Evolutionary conservation across 345 rosid species (phyloP), one percentile per base, ranked within the genome.

Genomic region (Kandelia obovata): DNA sequence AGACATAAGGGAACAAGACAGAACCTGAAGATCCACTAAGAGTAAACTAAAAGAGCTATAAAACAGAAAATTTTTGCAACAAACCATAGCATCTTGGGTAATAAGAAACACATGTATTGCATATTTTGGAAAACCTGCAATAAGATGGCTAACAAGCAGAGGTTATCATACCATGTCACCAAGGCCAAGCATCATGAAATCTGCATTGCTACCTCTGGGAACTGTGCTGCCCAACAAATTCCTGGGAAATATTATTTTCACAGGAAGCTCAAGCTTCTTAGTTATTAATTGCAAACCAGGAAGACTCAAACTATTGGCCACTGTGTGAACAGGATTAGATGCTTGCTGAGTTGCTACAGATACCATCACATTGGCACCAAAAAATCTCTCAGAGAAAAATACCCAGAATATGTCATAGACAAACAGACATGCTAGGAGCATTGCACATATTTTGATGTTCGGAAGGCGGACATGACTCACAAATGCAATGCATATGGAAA

Each of bases 311-410:
- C 96, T 90, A 78, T 85, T 85, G 39, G 96, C 99, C 46, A 92
- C 96, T 0, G 97, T 91, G 76, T 92, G 97, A 73, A 92, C 92
- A 2, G 99, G 99, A 79, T 92, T 95, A 30, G 93, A 88, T 34
- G 99, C 99, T 76, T 89, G 93, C 62, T 92, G 96, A 26, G 96
- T 95, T 62, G 97, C 99, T 60, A 95, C 99, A 0, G 97, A 83
- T n/a, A 95, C 97, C 99, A 95, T 95, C 70, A 95, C 99, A 59
- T 92, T 95, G 71, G 94, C 96, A 74, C 99, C 99, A 78, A 95
- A 95, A 81, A 90, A 86, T 74, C 92, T 92, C 84, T 95, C 97
- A 21, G 99, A 92, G 85, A 86, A 95, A 87, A 95, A 95, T 69
- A 95, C 99, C 99, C 99, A 95, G 80, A 95, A 95, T 61, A 95